A percentile compares a stretch with the other conserved stretches of the same genome.
These are phyloP conservation scores for Coniochaeta sp. DNA, from an alignment of 2,329 filamentous ascomycete species.

Conservation along the genomic window DNA sequence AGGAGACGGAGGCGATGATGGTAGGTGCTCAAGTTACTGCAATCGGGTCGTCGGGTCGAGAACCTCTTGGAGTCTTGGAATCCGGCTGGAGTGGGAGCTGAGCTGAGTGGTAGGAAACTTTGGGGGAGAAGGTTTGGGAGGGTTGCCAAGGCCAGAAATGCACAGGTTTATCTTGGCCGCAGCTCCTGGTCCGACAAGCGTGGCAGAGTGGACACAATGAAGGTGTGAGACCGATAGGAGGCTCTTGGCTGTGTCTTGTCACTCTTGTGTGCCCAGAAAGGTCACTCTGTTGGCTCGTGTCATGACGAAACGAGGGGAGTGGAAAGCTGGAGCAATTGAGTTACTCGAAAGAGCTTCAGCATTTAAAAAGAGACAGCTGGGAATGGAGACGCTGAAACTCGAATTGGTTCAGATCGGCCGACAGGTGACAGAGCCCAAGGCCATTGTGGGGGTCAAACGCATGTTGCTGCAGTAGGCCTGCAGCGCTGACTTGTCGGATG, in stretches of 20 bases:
- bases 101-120: background rate
- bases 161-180: background rate
- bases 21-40: background rate
- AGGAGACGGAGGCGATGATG: background rate
- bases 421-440: too few relatives aligned
- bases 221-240: background rate
- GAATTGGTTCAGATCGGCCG: too few relatives aligned
- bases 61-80: background rate
- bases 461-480: background rate
- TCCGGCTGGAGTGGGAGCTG: too few relatives aligned
- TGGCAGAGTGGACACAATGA: background rate
- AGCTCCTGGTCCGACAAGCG: background rate
- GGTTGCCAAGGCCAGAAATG: background rate
- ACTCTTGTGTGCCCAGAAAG: background rate
- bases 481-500: background rate
- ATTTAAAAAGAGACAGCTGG: too few relatives aligned
- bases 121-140: background rate
- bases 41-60: conserved; percentile 2
- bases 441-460: background rate
- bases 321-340: too few relatives aligned
- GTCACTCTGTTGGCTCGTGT: background rate
- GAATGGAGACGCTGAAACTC: too few relatives aligned
- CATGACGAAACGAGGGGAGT: too few relatives aligned
- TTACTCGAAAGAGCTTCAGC: too few relatives aligned
- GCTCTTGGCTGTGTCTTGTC: background rate